Conservation (phyloP, 768 basidiomycete genomes). For the Porpolomopsis calyptriformis region DNA sequence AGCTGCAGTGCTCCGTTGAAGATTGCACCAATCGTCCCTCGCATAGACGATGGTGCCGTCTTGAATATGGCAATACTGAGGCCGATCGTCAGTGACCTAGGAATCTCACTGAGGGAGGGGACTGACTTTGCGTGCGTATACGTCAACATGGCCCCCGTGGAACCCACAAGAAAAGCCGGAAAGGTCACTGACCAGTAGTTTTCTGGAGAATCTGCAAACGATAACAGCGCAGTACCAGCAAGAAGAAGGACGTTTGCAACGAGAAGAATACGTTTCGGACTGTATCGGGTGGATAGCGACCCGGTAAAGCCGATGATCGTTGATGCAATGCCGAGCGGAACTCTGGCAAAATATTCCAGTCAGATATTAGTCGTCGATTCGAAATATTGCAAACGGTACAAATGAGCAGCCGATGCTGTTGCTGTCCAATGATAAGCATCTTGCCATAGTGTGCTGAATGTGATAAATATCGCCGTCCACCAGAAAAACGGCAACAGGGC, state of each 20-base stretch:
- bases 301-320: slow-evolving; percentile 30
- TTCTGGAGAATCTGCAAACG: slow-evolving; percentile 19
- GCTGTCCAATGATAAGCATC: slow-evolving; percentile 24
- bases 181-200: slow-evolving; percentile 39
- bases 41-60: slow-evolving; percentile 35
- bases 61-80: slow-evolving; percentile 42
- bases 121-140: slow-evolving; percentile 41
- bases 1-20: slow-evolving; percentile 45
- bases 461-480: slow-evolving; percentile 27
- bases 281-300: slow-evolving; percentile 24
- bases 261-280: slow-evolving; percentile 29
- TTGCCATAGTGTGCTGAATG: slow-evolving; percentile 27
- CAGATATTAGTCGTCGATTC: too few relatives aligned
- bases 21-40: slow-evolving; percentile 46
- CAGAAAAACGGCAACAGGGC: slow-evolving; percentile 30
- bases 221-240: neutral
- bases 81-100: neutral
- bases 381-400: slow-evolving; percentile 12
- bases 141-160: slow-evolving; percentile 33
- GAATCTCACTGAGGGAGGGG: neutral
- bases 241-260: neutral
- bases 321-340: slow-evolving; percentile 32
- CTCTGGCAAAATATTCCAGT: slow-evolving; percentile 15
- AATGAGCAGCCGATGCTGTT: slow-evolving; percentile 29
- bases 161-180: slow-evolving; percentile 40